These are phyloP conservation scores for Zoysia pacifica DNA, from an alignment of 176 grass and related monocot genomes.

Conservation along the genomic window DNA sequence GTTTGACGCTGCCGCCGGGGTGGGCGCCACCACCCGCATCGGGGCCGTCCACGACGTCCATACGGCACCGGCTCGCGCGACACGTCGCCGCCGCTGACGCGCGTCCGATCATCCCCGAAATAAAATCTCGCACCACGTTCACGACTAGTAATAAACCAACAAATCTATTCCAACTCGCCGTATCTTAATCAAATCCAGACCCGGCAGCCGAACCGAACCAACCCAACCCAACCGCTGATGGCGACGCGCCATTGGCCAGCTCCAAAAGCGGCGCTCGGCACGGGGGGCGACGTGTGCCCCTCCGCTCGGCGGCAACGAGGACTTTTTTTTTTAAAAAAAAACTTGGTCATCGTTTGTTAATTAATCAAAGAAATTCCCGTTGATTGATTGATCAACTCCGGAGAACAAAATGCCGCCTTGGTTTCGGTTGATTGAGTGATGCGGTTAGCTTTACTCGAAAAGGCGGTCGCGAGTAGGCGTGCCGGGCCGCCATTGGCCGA, in stretches of 20 bases:
- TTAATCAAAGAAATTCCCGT: neutral
- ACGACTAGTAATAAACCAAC: neutral
- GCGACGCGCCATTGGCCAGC: constrained; percentile 5
- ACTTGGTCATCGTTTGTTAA: neutral
- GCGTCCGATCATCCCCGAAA: neutral
- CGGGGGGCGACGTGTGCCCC: neutral
- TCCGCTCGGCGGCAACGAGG: neutral
- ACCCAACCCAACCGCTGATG: neutral
- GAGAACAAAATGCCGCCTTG: neutral
- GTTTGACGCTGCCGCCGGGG: neutral
- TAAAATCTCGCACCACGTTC: neutral
- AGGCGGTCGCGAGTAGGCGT: neutral
- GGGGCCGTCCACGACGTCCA: constrained; percentile 37
- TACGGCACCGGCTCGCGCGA: neutral
- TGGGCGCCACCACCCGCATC: constrained; percentile 29
- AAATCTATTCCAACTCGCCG: neutral
- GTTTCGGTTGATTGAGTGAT: neutral
- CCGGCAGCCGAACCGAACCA: neutral
- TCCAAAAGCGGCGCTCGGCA: neutral
- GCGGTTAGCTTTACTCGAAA: too few relatives aligned
- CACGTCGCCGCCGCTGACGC: constrained; percentile 33
- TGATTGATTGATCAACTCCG: neutral
- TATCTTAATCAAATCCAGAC: neutral
- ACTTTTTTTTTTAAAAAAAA: too few relatives aligned
- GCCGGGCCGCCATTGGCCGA: constrained; percentile 4